Evolutionary conservation across 192 early-diverging fungal genomes (phyloP).

Genomic region (Spizellomyces punctatus): DNA sequence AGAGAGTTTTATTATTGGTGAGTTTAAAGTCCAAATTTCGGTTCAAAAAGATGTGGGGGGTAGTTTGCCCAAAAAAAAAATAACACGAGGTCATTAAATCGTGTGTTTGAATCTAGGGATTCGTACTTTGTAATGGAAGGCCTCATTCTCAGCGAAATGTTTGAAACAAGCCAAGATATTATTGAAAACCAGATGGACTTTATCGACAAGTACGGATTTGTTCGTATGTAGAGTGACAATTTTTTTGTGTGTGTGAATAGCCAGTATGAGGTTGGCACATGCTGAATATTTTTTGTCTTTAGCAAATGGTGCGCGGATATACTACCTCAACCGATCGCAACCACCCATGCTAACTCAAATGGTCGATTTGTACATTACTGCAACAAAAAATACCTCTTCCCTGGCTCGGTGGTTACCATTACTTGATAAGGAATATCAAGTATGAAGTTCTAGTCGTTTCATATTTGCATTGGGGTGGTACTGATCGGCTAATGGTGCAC

Average conservation of each 20-base stretch:
- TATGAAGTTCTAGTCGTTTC: too few species aligned
- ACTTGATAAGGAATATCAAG: constrained; percentile 58
- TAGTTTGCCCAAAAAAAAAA: too few species aligned
- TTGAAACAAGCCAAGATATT: constrained; percentile 48
- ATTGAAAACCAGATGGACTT: constrained; percentile 66
- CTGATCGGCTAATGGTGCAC: too few species aligned
- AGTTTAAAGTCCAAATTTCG: neutral
- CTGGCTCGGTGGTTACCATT: constrained; percentile 52
- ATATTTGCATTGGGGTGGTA: too few species aligned
- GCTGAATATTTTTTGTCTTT: constrained; percentile 1
- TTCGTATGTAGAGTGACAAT: constrained; percentile 52
- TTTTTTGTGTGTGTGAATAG: neutral
- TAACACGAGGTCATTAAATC: neutral
- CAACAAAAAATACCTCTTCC: constrained; percentile 51
- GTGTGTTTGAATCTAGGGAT: constrained; percentile 36
- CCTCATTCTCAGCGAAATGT: constrained; percentile 56
- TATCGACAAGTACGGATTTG: constrained; percentile 65
- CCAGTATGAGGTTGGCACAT: neutral
- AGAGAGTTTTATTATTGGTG: constrained; percentile 75
- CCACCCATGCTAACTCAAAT: constrained; percentile 74
- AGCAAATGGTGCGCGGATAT: constrained; percentile 75
- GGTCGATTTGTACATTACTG: constrained; percentile 61
- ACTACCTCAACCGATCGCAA: constrained; percentile 75
- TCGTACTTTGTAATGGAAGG: constrained; percentile 71
- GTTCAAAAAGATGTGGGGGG: too few species aligned